Evolutionary conservation across 176 grass and related monocot species (phyloP).

Genomic region (Eleusine indica): DNA sequence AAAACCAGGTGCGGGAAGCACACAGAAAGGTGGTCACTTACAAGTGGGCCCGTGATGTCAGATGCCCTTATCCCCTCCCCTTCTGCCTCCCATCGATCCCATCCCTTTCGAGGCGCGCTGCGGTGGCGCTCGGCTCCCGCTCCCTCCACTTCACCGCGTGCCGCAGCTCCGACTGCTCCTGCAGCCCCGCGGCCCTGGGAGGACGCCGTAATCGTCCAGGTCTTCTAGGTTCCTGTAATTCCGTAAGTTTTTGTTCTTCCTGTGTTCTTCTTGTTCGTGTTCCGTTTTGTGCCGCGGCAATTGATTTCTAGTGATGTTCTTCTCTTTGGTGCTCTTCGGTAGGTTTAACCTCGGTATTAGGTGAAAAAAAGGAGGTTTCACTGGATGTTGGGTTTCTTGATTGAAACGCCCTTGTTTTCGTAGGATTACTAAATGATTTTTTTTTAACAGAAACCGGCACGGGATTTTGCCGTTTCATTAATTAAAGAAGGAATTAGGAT

Average conservation of each 20-base stretch:
- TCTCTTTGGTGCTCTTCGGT: neutral
- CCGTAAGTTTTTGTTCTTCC: neutral
- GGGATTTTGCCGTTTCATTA: too few relatives aligned
- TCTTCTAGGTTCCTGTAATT: neutral
- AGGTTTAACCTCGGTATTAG: neutral
- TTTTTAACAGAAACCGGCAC: too few relatives aligned
- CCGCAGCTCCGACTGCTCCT: neutral
- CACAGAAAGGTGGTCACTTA: neutral
- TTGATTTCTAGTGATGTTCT: neutral
- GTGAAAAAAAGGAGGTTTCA: neutral
- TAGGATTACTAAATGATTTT: neutral
- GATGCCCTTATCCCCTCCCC: neutral
- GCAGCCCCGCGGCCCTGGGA: neutral
- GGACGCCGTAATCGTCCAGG: neutral
- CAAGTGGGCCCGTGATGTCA: neutral
- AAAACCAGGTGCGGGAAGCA: neutral
- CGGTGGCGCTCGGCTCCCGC: slow-evolving; percentile 1
- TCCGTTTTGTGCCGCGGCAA: neutral
- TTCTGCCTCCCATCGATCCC: neutral
- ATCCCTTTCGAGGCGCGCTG: neutral
- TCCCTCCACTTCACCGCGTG: neutral
- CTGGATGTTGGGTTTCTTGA: neutral
- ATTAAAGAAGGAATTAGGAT: neutral
- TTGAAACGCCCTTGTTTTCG: neutral
- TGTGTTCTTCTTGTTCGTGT: neutral